Percentiles rank a stretch among this genome's conserved stretches.
Evolutionary conservation across 345 rosid species (phyloP).

Genomic region (Gossypium turneri): DNA sequence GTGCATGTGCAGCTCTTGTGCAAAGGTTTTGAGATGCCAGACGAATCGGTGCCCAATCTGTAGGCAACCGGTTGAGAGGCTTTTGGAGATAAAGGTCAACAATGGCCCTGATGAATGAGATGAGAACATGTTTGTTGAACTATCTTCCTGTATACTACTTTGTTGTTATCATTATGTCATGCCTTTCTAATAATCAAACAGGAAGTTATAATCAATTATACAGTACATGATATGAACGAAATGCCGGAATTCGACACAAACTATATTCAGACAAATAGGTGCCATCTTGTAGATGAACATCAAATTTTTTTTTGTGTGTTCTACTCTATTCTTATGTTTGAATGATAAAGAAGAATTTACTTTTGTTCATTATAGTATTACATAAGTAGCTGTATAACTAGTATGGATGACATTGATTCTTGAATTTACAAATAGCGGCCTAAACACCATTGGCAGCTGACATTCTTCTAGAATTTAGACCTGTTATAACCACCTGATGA

Average conservation of each 20-base stretch:
- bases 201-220: constrained; percentile 4
- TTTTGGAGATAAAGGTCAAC: constrained; percentile 80
- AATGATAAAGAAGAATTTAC: background rate
- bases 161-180: constrained; percentile 12
- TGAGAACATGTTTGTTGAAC: background rate
- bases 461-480: too few species aligned
- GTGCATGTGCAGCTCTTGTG: constrained; percentile 99
- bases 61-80: constrained; percentile 93
- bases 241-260: constrained; percentile 12
- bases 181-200: constrained; percentile 24
- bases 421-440: too few species aligned
- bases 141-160: constrained; percentile 28
- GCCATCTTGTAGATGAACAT: background rate
- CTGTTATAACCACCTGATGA: too few species aligned
- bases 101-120: constrained; percentile 42
- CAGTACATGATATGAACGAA: constrained; percentile 10
- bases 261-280: background rate
- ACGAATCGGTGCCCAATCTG: constrained; percentile 90
- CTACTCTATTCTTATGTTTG: background rate
- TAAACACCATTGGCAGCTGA: too few species aligned
- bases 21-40: constrained; percentile 86
- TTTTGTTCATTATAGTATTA: background rate
- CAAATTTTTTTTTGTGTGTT: background rate
- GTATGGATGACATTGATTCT: too few species aligned
- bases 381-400: too few species aligned